phyloP scores from a whole-genome alignment of 2,329 filamentous ascomycete genomes.

The Botrytis elliptica region DNA sequence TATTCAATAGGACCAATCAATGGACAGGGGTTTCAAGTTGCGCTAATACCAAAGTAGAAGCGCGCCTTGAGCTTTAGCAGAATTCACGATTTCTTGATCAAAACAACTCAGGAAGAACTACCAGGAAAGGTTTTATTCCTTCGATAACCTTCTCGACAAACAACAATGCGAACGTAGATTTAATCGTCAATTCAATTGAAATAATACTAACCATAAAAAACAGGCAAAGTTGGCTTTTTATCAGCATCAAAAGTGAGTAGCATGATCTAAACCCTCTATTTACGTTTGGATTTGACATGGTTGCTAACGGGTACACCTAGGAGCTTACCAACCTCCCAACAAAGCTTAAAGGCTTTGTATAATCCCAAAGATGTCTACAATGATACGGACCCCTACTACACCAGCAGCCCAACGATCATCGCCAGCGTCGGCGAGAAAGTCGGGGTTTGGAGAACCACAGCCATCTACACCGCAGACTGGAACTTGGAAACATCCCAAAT shows the following conservation, averaged over 20 bases:
- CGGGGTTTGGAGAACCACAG: not conserved
- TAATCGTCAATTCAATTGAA: conserved; percentile 7
- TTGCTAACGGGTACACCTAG: not conserved
- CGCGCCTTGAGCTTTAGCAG: conserved; percentile 9
- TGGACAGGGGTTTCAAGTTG: not conserved
- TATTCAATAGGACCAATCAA: not conserved
- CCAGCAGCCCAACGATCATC: conserved; percentile 25
- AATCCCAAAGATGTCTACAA: conserved; percentile 30
- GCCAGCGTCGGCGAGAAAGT: conserved; percentile 9
- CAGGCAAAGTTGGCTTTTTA: not conserved
- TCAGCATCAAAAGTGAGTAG: not conserved
- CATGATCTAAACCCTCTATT: not conserved
- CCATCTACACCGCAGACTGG: conserved; percentile 49
- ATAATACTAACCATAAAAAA: conserved; percentile 35
- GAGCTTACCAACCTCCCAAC: not conserved
- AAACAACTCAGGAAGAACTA: conserved; percentile 24
- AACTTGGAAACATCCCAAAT: conserved; percentile 85
- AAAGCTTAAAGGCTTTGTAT: not conserved
- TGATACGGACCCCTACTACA: conserved; percentile 31
- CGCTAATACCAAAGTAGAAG: conserved; percentile 5
- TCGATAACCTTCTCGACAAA: conserved; percentile 20
- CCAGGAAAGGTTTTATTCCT: conserved; percentile 15
- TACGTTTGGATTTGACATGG: not conserved
- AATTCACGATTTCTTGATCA: conserved; percentile 16
- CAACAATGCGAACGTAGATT: conserved; percentile 31